phyloP scores from a whole-genome alignment of 345 rosid species.

The Erodium maritimum region DNA sequence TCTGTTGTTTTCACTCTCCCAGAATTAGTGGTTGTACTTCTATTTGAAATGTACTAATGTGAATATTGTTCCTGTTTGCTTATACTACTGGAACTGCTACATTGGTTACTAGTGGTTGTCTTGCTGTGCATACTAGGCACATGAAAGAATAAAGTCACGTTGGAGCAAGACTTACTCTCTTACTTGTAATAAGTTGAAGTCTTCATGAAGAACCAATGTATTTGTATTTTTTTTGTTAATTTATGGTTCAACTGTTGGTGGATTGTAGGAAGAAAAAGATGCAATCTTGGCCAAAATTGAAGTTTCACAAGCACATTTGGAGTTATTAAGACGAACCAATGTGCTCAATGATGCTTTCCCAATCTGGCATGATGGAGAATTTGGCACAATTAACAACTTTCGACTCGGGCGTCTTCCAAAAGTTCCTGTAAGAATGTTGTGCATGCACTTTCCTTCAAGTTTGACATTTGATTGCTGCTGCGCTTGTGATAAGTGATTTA shows the following conservation, averaged over 20 bases:
- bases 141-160: no score
- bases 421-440: slow-evolving; percentile 41
- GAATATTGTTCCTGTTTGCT: no score
- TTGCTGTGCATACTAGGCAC: background rate
- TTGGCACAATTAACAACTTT: slow-evolving; percentile 95
- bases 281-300: slow-evolving; percentile 87
- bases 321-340: slow-evolving; percentile 73
- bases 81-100: no score
- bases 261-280: slow-evolving; percentile 84
- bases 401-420: slow-evolving; percentile 95
- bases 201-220: background rate
- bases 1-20: background rate
- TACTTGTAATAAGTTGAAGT: background rate
- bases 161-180: no score
- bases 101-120: no score
- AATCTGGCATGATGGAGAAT: slow-evolving; percentile 86
- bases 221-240: background rate
- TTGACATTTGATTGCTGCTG: no score
- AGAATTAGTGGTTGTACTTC: background rate
- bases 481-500: no score
- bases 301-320: slow-evolving; percentile 95
- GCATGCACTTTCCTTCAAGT: slow-evolving; percentile 2
- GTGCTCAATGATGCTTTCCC: slow-evolving; percentile 93
- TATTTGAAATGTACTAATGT: no score
- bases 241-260: no score